A percentile compares a stretch with the other conserved stretches of the same genome.
Conservation (phyloP, 169 alveolate species). For the Pseudocohnilembus persalinus region DNA sequence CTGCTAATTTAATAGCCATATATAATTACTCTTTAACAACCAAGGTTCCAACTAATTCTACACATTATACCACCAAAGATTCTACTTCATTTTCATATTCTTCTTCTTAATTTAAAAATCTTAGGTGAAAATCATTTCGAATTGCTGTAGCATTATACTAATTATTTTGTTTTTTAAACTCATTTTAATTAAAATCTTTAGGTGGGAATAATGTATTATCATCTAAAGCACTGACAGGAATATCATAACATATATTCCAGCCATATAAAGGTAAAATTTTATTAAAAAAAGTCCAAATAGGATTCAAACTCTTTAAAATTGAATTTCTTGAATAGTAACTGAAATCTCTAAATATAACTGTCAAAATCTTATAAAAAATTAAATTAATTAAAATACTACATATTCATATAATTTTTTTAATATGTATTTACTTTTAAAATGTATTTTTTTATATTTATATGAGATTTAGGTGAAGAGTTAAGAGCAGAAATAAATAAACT, state of each 20-base stretch:
- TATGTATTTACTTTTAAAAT: constrained; percentile 24
- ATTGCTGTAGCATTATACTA: neutral
- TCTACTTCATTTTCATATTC: constrained; percentile 42
- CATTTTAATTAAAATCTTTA: neutral
- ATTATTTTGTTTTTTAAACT: neutral
- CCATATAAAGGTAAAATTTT: constrained; percentile 18
- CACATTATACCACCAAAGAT: constrained; percentile 27
- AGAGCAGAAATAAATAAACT: constrained; percentile 38
- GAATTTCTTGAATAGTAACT: constrained; percentile 30
- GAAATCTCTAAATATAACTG: constrained; percentile 42
- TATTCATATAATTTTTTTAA: neutral
- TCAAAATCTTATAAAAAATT: constrained; percentile 2
- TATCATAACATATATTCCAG: constrained; percentile 26
- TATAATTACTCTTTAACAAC: constrained; percentile 39
- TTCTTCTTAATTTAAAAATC: constrained; percentile 44
- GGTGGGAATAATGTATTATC: neutral
- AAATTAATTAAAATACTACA: neutral
- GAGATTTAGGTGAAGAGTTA: constrained; percentile 39
- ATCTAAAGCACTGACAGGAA: constrained; percentile 28
- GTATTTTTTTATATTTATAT: constrained; percentile 32
- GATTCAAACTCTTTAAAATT: constrained; percentile 17
- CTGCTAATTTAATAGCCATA: constrained; percentile 34
- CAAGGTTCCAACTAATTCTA: constrained; percentile 38
- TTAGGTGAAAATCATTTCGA: constrained; percentile 20
- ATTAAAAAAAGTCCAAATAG: constrained; percentile 46